These are phyloP conservation scores for Aureobasidium sp. DNA, from an alignment of 2,329 filamentous ascomycete genomes.

Conservation along the genomic window DNA sequence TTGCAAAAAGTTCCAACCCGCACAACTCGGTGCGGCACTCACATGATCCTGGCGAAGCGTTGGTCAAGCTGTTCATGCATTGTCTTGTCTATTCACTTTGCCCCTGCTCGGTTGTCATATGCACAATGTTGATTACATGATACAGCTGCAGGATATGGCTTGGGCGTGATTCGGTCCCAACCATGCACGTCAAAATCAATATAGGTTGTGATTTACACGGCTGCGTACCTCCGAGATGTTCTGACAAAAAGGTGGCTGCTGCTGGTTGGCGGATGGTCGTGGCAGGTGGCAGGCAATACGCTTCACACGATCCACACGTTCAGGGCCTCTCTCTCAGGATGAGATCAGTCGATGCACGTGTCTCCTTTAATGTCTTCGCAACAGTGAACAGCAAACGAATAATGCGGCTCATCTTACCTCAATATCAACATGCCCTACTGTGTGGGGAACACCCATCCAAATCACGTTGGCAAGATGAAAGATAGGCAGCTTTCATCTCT, in stretches of 20 bases:
- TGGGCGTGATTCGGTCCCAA: background rate
- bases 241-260: background rate
- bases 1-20: background rate
- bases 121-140: background rate
- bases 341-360: background rate
- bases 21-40: background rate
- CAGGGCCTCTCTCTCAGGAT: background rate
- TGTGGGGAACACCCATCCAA: background rate
- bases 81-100: background rate
- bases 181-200: background rate
- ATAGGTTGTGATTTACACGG: background rate
- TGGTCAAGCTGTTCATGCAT: background rate
- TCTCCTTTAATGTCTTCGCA: background rate
- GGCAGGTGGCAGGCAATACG: background rate
- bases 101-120: background rate
- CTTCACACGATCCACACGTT: too few relatives aligned
- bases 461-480: background rate
- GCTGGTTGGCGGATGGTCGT: background rate
- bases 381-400: background rate
- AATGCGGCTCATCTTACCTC: background rate
- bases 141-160: constrained; percentile 1
- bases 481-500: background rate
- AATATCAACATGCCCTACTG: background rate
- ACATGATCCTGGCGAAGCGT: background rate
- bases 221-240: background rate